Base-by-base conservation (phyloP, 1,284 basidiomycete genomes). In the Sanghuangporus weigelae region DNA sequence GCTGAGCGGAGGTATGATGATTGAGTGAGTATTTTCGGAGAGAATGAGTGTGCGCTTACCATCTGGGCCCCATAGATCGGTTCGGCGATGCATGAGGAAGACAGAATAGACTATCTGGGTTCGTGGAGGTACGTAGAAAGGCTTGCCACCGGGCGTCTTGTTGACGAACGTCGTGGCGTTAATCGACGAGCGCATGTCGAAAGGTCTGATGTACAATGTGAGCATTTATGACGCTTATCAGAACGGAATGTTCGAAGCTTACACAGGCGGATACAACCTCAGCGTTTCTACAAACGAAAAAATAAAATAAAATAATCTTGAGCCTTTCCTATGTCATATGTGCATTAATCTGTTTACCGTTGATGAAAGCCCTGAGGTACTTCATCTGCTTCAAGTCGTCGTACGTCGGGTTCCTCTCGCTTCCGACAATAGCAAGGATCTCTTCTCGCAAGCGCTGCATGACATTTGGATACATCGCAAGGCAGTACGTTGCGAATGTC, bases 11-110 rank as follows among this genome's bases (percentile, higher is more conserved):
- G 21, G 10, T 46, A 46, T n/a, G n/a, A 7, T 1, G 7, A 7
- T 19, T 14, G n/a, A n/a, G 3, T 11, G 1, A 14, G 44, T 31
- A 1, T 51, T 2, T 12, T 51, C 23, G n/a, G 19, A 23, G n/a
- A 14, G 10, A 21, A 31, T 59, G 35, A 14, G 23, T 35, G 11
- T 31, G 6, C 14, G 7, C 72, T 60, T 70, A 81, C 82, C 86
- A 68, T 86, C 84, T 0, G 84, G 83, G 5, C 86, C 86, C 87
- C 87, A 89, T 0, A 87, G 75, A 64, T 87, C 84, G 57, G 74
- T 79, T 21, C 84, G 77, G 39, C 86, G 75, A 38, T 88, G 87
- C 84, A 87, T 86, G 60, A 84, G 67, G 63, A 85, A 78, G 6
- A 85, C 81, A 0, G 81, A 84, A 68, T 84, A 88, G 3, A 31